phyloP scores from a whole-genome alignment of 192 early-diverging fungal genomes.

The Coemansia sp. region DNA sequence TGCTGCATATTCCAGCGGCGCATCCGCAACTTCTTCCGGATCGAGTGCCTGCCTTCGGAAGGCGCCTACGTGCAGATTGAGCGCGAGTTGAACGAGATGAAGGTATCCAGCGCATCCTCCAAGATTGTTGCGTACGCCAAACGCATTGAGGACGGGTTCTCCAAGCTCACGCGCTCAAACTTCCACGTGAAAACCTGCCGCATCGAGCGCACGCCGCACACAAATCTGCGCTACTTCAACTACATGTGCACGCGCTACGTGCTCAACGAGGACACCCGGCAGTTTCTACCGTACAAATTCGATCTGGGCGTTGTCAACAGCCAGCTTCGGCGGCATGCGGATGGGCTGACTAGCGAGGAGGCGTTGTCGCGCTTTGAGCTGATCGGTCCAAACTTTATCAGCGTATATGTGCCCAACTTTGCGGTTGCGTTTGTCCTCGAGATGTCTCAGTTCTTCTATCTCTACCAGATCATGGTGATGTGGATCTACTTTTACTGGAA shows the following conservation, averaged over 20 bases:
- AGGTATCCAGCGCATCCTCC: slow-evolving; percentile 71
- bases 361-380: slow-evolving; percentile 53
- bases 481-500: slow-evolving; percentile 67
- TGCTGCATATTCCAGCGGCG: slow-evolving; percentile 47
- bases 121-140: slow-evolving; percentile 62
- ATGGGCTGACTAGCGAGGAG: slow-evolving; percentile 54
- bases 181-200: slow-evolving; percentile 41
- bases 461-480: slow-evolving; percentile 66
- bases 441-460: slow-evolving; percentile 56
- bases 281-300: slow-evolving; percentile 58
- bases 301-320: slow-evolving; percentile 58
- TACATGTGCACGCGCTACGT: slow-evolving; percentile 78
- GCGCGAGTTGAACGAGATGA: slow-evolving; percentile 51
- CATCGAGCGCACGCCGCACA: slow-evolving; percentile 16
- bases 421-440: slow-evolving; percentile 54
- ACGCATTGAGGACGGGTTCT: slow-evolving; percentile 40
- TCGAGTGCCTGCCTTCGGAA: slow-evolving; percentile 51
- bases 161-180: slow-evolving; percentile 36
- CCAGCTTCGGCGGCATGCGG: slow-evolving; percentile 37
- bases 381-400: slow-evolving; percentile 65
- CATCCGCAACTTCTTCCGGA: slow-evolving; percentile 70
- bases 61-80: slow-evolving; percentile 57
- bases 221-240: slow-evolving; percentile 55
- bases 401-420: slow-evolving; percentile 53
- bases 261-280: slow-evolving; percentile 41